A percentile compares a stretch with the other conserved stretches of the same genome.
phyloP scores from a whole-genome alignment of 208 protist genomes.

The Wallacemonas rigidus region DNA sequence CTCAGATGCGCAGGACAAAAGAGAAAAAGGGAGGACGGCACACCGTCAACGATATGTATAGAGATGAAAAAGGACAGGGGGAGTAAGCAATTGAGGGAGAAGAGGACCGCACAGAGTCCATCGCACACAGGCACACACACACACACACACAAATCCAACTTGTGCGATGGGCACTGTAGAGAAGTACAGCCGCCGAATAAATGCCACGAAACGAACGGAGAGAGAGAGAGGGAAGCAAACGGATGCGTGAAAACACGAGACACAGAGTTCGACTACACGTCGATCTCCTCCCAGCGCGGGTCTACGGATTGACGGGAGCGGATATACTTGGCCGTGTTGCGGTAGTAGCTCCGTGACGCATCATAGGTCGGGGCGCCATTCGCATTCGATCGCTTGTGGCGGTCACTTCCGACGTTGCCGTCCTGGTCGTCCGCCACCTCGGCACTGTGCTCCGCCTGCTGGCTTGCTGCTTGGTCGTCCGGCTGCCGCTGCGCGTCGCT shows the following conservation, averaged over 20 bases:
- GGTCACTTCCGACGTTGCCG: background rate
- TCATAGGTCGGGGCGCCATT: conserved; percentile 24
- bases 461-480: too few relatives aligned
- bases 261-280: conserved; percentile 33
- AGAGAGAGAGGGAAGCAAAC: background rate
- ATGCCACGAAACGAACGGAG: background rate
- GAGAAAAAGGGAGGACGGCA: too few relatives aligned
- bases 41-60: too few relatives aligned
- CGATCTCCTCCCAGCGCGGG: conserved; percentile 70
- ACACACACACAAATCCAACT: too few relatives aligned
- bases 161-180: too few relatives aligned
- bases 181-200: background rate
- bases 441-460: background rate
- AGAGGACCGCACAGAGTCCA: too few relatives aligned
- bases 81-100: too few relatives aligned
- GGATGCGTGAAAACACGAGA: conserved; percentile 15
- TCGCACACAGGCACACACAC: too few relatives aligned
- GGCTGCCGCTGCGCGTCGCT: conserved; percentile 33
- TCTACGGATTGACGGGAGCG: conserved; percentile 60
- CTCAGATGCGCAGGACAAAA: too few relatives aligned
- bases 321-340: conserved; percentile 80
- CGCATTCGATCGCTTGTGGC: background rate
- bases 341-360: conserved; percentile 45
- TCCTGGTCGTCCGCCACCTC: background rate
- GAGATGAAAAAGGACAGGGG: too few relatives aligned